phyloP scores from a whole-genome alignment of 2,329 filamentous ascomycete species.

The Aspergillus eucalypticola region DNA sequence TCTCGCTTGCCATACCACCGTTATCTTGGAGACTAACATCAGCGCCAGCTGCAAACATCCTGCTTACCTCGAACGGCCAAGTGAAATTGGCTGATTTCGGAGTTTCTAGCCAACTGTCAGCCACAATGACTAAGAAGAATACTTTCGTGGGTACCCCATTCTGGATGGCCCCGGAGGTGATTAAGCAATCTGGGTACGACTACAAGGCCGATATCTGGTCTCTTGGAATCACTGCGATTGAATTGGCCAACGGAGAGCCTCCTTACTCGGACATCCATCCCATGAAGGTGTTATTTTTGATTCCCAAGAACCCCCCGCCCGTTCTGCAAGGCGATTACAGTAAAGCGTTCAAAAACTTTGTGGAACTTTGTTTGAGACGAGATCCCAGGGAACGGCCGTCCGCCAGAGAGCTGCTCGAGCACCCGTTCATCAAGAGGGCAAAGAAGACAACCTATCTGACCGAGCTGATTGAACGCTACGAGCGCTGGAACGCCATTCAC shows the following conservation, averaged over 20 bases:
- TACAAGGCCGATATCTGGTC: conserved; percentile 99
- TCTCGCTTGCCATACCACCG: neutral
- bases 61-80: conserved; percentile 86
- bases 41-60: conserved; percentile 77
- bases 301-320: conserved; percentile 90
- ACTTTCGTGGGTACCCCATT: conserved; percentile 98
- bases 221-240: conserved; percentile 87
- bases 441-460: conserved; percentile 97
- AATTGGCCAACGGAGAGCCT: conserved; percentile 87
- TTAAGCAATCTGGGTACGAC: conserved; percentile 97
- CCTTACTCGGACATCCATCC: conserved; percentile 96
- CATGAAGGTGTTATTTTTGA: conserved; percentile 97
- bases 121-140: conserved; percentile 99
- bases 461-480: conserved; percentile 88
- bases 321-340: conserved; percentile 78
- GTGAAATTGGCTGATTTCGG: conserved; percentile 98
- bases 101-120: conserved; percentile 91
- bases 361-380: conserved; percentile 79
- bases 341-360: conserved; percentile 79
- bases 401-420: conserved; percentile 81
- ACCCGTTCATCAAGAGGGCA: conserved; percentile 85
- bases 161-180: conserved; percentile 99
- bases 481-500: conserved; percentile 80
- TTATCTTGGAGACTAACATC: conserved; percentile 16
- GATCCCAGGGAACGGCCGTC: conserved; percentile 87